Conservation (phyloP, 805 yeast genomes). For the Wickerhamiella bombiphila region DNA sequence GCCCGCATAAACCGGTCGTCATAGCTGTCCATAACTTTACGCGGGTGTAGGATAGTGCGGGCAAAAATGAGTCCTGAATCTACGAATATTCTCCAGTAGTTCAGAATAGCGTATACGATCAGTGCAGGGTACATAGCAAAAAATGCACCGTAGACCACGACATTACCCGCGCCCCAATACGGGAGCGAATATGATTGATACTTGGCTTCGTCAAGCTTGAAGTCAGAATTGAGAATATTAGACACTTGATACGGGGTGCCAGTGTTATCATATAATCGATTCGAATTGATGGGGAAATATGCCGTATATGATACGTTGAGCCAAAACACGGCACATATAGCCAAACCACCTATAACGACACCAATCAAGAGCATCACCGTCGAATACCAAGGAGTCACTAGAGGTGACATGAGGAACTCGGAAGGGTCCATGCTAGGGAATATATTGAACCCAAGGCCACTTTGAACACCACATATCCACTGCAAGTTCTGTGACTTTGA, state of each 20-base stretch:
- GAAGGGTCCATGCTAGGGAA: conserved; percentile 33
- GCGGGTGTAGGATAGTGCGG: conserved; percentile 7
- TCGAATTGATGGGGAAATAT: conserved; percentile 37
- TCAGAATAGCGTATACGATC: conserved; percentile 32
- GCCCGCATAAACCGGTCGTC: conserved; percentile 22
- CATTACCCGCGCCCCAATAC: conserved; percentile 40
- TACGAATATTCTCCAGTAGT: conserved; percentile 30
- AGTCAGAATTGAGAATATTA: conserved; percentile 27
- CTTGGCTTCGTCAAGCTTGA: conserved; percentile 28
- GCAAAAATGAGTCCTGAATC: not conserved
- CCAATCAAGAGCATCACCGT: too few species aligned
- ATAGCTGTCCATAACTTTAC: not conserved
- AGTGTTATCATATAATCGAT: conserved; percentile 27
- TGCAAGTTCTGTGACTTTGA: conserved; percentile 36
- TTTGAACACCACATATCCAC: conserved; percentile 30
- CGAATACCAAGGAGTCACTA: conserved; percentile 25
- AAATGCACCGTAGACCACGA: conserved; percentile 38
- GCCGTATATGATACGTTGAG: conserved; percentile 36
- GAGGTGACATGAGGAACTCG: conserved; percentile 34
- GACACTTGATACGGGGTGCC: conserved; percentile 32
- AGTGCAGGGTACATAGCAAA: conserved; percentile 40
- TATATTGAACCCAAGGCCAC: conserved; percentile 41
- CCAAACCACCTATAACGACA: conserved; percentile 23
- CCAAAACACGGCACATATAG: conserved; percentile 26
- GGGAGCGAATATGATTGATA: conserved; percentile 42